phyloP scores from a whole-genome alignment of 805 yeast genomes.

The Wickerhamiella cacticola region DNA sequence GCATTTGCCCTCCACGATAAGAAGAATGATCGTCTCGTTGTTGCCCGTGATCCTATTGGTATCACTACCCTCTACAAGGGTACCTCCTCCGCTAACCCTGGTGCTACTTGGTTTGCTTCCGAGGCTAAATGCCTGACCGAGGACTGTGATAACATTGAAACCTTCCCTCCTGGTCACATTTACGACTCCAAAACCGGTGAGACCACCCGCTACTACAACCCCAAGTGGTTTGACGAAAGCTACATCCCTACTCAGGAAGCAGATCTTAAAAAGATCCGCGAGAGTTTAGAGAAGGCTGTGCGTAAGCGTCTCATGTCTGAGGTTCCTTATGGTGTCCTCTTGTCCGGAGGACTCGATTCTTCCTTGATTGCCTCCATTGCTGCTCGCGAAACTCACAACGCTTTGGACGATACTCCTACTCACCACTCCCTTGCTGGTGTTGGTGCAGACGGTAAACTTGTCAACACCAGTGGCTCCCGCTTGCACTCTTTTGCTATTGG shows the following conservation, averaged over 20 bases:
- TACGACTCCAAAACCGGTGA: slow-evolving; percentile 85
- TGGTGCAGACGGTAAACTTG: slow-evolving; percentile 73
- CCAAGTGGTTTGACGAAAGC: slow-evolving; percentile 85
- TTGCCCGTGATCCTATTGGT: slow-evolving; percentile 98
- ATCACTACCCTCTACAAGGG: slow-evolving; percentile 96
- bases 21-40: slow-evolving; percentile 71
- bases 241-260: slow-evolving; percentile 65
- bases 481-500: slow-evolving; percentile 97
- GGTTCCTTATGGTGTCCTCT: slow-evolving; percentile 95
- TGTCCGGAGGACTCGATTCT: slow-evolving; percentile 96
- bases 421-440: slow-evolving; percentile 74
- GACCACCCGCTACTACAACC: slow-evolving; percentile 77
- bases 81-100: slow-evolving; percentile 50
- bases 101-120: slow-evolving; percentile 78
- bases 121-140: slow-evolving; percentile 89
- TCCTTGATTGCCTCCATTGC: slow-evolving; percentile 95
- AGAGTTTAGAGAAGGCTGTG: slow-evolving; percentile 81
- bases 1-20: slow-evolving; percentile 88
- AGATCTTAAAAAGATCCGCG: slow-evolving; percentile 61
- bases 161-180: slow-evolving; percentile 98
- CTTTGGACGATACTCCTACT: slow-evolving; percentile 53
- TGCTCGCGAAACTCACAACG: slow-evolving; percentile 84
- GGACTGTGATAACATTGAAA: slow-evolving; percentile 82
- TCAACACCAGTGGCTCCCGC: slow-evolving; percentile 48
- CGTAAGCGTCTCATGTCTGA: slow-evolving; percentile 99